Conservation (phyloP, 31 red algal species). For the Odonthalia washingtoniensis region DNA sequence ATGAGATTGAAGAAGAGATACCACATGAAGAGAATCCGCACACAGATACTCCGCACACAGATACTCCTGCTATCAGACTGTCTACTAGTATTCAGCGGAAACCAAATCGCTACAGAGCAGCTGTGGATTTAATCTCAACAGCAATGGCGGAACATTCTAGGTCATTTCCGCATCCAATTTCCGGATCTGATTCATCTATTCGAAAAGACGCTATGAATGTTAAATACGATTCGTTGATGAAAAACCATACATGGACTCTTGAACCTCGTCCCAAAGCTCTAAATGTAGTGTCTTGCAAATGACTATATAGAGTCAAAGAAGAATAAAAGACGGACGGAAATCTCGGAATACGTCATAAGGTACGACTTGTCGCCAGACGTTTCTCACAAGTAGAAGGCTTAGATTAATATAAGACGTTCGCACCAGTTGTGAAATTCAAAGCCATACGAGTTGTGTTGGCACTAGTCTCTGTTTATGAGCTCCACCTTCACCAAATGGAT, state of each 20-base stretch:
- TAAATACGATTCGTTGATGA: conserved; percentile 21
- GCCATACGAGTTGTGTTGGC: neutral
- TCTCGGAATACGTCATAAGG: conserved; percentile 4
- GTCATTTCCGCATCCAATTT: neutral
- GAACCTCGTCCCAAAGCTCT: conserved; percentile 1
- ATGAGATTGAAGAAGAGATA: neutral
- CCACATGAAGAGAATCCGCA: neutral
- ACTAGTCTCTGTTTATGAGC: neutral
- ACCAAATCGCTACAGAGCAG: neutral
- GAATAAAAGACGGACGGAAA: neutral
- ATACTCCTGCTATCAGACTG: neutral
- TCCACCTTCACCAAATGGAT: conserved; percentile 43
- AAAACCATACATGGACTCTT: conserved; percentile 30
- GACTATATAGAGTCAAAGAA: conserved; percentile 9
- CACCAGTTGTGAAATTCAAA: neutral
- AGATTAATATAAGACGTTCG: conserved; percentile 5
- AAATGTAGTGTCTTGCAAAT: conserved; percentile 45
- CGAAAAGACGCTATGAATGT: neutral
- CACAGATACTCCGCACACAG: too few relatives aligned
- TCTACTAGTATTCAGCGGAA: neutral
- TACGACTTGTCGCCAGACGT: conserved; percentile 26
- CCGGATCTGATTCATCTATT: neutral
- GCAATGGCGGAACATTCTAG: neutral
- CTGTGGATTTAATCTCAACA: neutral
- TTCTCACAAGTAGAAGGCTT: conserved; percentile 29